These are phyloP conservation scores for Chaetomium olivaceum DNA, from an alignment of 2,329 filamentous ascomycete species.

Conservation along the genomic window DNA sequence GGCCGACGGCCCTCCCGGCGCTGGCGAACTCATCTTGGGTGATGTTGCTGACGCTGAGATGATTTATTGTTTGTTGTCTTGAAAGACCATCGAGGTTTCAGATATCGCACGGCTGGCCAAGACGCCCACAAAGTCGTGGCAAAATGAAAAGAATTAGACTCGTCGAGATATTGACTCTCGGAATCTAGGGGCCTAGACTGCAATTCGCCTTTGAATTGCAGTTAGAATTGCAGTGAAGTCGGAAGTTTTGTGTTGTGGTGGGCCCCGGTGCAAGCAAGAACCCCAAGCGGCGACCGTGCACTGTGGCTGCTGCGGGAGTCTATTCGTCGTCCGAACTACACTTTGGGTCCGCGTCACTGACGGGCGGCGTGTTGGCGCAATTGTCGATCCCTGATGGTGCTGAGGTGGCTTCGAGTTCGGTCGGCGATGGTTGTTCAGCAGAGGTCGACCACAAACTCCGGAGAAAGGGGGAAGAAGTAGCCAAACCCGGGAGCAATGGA, in stretches of 20 bases:
- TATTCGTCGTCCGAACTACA: background rate
- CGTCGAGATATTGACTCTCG: background rate
- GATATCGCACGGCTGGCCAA: background rate
- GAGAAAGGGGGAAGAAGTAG: constrained; percentile 9
- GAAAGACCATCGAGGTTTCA: background rate
- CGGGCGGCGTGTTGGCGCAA: background rate
- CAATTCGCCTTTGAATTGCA: background rate
- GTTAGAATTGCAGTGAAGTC: background rate
- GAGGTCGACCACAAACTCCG: background rate
- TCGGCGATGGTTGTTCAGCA: background rate
- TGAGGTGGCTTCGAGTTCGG: background rate
- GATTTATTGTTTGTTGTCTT: background rate
- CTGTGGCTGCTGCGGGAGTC: background rate
- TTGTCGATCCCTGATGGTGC: background rate
- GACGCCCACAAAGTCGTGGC: background rate
- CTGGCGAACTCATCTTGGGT: constrained; percentile 46
- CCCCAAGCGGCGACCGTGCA: background rate
- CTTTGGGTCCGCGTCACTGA: background rate
- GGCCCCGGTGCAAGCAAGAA: background rate
- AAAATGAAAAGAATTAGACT: background rate
- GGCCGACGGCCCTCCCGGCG: constrained; percentile 41
- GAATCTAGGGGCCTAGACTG: background rate
- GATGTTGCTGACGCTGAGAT: background rate
- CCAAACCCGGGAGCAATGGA: background rate
- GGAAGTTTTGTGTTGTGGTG: background rate